Base-by-base conservation (phyloP, 2,329 filamentous ascomycete genomes). In the Leptodontidium sp. region DNA sequence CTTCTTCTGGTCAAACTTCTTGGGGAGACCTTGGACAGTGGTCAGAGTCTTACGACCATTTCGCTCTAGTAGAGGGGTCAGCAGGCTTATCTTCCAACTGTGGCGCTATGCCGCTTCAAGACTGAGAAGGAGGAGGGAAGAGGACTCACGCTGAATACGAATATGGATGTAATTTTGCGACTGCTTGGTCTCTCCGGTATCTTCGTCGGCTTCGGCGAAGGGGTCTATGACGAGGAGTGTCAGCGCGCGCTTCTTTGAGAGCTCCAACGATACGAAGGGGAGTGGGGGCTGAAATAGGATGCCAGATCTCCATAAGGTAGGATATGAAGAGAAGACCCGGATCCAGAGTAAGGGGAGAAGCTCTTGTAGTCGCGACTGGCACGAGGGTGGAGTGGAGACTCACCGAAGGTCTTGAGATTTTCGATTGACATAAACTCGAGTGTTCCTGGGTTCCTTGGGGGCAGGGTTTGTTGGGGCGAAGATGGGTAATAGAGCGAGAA, bases 11-110 rank as follows among this genome's bases (percentile, higher is more conserved):
- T 98, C 95, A 81, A 98, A 98, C 82, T 98, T 98, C 87, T 96
- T 96, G 74, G 96, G 95, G 79, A 99, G 91, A 84, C 96, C 96
- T 89, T 98, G 95, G 80, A 99, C 94, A 79, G 96, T 99, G 79
- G 96, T 99, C 92, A 99, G 89, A 87, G 96, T 98, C 90, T 99
- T 99, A 84, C 96, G 96, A 90, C 96, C 96, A 98, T 99, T 99
- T 86, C 96, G 96, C 87, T 99, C 95, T 98, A 82, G 76, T 58
- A 52, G 4, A 57, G 70, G 68, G 68, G 81, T 88, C 77, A 87
- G 85, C 69, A 69, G 35, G 70, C 70, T 74, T 74, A 70, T 77
- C 71, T 68, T 61, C 32, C 61, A 26, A 53, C 55, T 50, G 70
- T 69, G 68, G 68, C 67, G 68, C 63, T 65, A 65, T 43, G 64